Evolutionary conservation across 2,329 filamentous ascomycete genomes (phyloP).

Genomic region (Penicillium sp.): DNA sequence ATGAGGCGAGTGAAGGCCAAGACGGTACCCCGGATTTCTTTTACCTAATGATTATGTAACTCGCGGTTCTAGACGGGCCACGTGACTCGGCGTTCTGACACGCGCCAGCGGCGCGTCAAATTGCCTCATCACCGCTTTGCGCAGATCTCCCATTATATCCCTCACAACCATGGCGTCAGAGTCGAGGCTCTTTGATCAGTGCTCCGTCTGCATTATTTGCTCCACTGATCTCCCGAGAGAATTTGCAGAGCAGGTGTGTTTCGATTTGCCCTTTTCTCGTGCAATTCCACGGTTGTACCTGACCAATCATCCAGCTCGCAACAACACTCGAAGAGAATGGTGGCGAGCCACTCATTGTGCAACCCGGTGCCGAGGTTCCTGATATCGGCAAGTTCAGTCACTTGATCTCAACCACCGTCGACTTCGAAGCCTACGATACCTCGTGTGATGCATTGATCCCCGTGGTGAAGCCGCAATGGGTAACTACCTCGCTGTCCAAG

Average conservation of each 20-base stretch:
- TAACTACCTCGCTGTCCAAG: conserved; percentile 69
- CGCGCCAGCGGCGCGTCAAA: conserved; percentile 7
- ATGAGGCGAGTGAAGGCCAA: background rate
- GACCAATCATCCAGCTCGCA: conserved; percentile 44
- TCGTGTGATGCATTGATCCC: conserved; percentile 77
- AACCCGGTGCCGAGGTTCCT: conserved; percentile 38
- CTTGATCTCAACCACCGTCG: conserved; percentile 74
- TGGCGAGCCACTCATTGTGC: conserved; percentile 49
- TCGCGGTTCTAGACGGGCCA: background rate
- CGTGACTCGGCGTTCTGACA: conserved; percentile 9
- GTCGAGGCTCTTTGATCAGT: conserved; percentile 47
- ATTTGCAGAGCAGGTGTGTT: conserved; percentile 43
- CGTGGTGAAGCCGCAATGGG: conserved; percentile 81
- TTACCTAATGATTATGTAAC: background rate
- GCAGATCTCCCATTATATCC: background rate
- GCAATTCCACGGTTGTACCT: background rate
- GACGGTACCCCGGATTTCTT: background rate
- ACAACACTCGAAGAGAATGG: conserved; percentile 51
- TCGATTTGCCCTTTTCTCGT: no score
- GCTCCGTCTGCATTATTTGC: conserved; percentile 49
- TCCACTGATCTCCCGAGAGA: conserved; percentile 44
- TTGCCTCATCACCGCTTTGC: background rate
- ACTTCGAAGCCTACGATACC: conserved; percentile 84
- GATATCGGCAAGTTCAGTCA: conserved; percentile 58
- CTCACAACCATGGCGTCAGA: conserved; percentile 30